These are phyloP conservation scores for Sporisorium reilianum DNA, from an alignment of 1,284 basidiomycete genomes.

Conservation along the genomic window DNA sequence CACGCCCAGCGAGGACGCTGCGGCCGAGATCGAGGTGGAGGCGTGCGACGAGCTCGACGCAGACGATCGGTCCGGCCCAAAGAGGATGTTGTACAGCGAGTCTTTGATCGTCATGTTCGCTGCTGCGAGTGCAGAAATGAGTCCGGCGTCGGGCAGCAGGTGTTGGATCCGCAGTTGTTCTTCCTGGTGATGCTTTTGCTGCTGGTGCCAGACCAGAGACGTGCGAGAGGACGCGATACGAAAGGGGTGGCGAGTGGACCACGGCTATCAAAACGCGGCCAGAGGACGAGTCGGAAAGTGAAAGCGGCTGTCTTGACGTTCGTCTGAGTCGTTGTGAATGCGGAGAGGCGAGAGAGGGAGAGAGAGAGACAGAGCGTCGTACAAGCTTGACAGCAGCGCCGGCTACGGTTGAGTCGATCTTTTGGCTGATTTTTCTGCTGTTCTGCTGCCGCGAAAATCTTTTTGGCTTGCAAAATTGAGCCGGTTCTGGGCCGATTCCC, in stretches of 20 bases:
- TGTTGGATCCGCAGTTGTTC: neutral
- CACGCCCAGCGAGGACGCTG: conserved; percentile 14
- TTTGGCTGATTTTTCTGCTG: too few relatives aligned
- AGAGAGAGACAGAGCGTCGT: too few relatives aligned
- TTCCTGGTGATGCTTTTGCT: neutral
- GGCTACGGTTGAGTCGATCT: neutral
- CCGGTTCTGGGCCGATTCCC: conserved; percentile 16
- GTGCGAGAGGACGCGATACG: neutral
- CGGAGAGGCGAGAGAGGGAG: too few relatives aligned
- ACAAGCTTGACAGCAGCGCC: too few relatives aligned
- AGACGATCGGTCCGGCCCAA: conserved; percentile 28
- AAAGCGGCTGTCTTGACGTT: neutral
- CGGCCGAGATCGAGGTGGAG: conserved; percentile 8
- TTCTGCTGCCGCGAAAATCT: neutral
- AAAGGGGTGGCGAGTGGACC: neutral
- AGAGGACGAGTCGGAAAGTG: neutral
- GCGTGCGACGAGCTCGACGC: neutral
- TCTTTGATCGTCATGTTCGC: conserved; percentile 38
- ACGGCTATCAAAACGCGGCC: conserved; percentile 3
- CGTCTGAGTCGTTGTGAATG: neutral
- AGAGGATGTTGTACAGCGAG: conserved; percentile 34
- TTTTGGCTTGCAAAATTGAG: neutral
- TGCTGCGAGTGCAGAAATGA: too few relatives aligned
- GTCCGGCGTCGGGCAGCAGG: neutral
- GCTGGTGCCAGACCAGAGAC: neutral